Evolutionary conservation across 208 protist genomes (phyloP).

Genomic region (Trypanosoma vivax): DNA sequence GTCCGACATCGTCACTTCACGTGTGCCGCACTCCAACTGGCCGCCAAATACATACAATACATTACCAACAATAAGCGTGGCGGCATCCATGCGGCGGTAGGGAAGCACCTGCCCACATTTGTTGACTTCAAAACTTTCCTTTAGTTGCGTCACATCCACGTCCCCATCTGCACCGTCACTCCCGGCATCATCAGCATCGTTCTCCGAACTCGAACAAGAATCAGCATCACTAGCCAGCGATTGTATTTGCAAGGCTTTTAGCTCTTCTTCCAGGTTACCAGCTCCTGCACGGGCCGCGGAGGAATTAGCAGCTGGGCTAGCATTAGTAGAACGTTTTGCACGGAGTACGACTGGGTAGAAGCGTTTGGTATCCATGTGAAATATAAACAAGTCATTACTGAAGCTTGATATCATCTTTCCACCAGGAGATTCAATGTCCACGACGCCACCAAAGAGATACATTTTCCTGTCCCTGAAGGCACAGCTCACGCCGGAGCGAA

Average conservation of each 20-base stretch:
- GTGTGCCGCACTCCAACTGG: slow-evolving; percentile 81
- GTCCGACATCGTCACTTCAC: slow-evolving; percentile 87
- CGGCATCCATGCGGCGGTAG: slow-evolving; percentile 81
- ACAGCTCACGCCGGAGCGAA: slow-evolving; percentile 60
- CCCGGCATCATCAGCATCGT: slow-evolving; percentile 1
- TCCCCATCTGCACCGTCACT: neutral
- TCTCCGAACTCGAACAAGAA: slow-evolving; percentile 11
- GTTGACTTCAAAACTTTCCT: slow-evolving; percentile 70
- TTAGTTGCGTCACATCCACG: slow-evolving; percentile 28
- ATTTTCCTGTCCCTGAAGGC: slow-evolving; percentile 76
- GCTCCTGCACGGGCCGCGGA: neutral
- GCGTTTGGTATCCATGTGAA: slow-evolving; percentile 85
- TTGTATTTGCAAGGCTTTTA: slow-evolving; percentile 51
- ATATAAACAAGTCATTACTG: slow-evolving; percentile 86
- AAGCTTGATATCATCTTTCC: slow-evolving; percentile 86
- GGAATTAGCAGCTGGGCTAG: neutral
- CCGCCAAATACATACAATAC: slow-evolving; percentile 84
- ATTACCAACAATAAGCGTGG: slow-evolving; percentile 55
- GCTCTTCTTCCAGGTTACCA: slow-evolving; percentile 42
- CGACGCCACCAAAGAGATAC: slow-evolving; percentile 88
- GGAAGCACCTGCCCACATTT: slow-evolving; percentile 59
- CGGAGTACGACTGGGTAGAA: slow-evolving; percentile 85
- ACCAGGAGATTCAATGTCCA: slow-evolving; percentile 82
- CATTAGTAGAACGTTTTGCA: slow-evolving; percentile 13
- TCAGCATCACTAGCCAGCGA: slow-evolving; percentile 1